phyloP scores from a whole-genome alignment of 108 stramenopile genomes.

The Stephanodiscus triporus region DNA sequence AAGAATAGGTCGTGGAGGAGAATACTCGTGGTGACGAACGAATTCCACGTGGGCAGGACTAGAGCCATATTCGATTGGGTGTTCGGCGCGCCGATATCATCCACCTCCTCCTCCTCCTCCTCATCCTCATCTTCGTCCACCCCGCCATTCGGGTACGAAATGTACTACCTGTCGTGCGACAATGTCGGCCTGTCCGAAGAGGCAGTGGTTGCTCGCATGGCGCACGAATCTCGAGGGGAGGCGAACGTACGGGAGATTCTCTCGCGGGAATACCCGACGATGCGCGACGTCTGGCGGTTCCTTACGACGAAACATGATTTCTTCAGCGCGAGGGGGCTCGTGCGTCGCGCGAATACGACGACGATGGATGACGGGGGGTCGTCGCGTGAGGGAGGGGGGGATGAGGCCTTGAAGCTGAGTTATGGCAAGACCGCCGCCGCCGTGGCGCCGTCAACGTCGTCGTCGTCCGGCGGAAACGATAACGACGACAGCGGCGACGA shows the following conservation, averaged over 20 bases:
- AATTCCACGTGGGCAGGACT: conserved; percentile 84
- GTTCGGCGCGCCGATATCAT: conserved; percentile 48
- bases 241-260: conserved; percentile 52
- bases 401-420: conserved; percentile 33
- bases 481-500: neutral
- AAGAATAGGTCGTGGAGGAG: conserved; percentile 32
- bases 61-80: conserved; percentile 89
- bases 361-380: neutral
- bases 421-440: conserved; percentile 21
- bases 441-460: neutral
- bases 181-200: conserved; percentile 68
- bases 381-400: neutral
- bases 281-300: conserved; percentile 66
- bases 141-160: conserved; percentile 42
- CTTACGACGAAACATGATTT: conserved; percentile 70
- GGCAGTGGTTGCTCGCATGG: conserved; percentile 59
- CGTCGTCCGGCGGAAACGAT: neutral
- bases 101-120: conserved; percentile 20
- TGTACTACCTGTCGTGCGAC: conserved; percentile 70
- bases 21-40: conserved; percentile 70
- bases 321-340: conserved; percentile 70
- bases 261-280: conserved; percentile 50
- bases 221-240: conserved; percentile 64
- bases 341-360: conserved; percentile 41
- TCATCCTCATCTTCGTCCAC: neutral